Conservation (phyloP, 163 green algal species). For the Scenedesmus sp. region DNA sequence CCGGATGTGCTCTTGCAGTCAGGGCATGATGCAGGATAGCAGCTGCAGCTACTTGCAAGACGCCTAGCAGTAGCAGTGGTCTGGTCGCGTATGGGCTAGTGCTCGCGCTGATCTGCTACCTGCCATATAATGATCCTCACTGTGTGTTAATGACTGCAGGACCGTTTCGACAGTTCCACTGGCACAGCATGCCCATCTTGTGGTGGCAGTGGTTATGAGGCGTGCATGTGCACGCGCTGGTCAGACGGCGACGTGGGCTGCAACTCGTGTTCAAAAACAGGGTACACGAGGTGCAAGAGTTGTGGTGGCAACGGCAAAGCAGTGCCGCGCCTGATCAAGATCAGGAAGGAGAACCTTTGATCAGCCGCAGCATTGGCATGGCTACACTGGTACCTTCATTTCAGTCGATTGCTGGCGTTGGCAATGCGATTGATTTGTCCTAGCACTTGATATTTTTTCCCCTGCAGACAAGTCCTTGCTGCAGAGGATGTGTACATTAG, state of each 20-base stretch:
- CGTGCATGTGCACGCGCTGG: slow-evolving; percentile 73
- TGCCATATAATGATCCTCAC: too few species aligned
- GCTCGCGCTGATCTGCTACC: too few species aligned
- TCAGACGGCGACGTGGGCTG: slow-evolving; percentile 73
- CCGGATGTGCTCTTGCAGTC: too few species aligned
- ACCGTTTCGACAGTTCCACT: background rate
- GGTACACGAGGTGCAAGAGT: slow-evolving; percentile 67
- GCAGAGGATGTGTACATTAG: background rate
- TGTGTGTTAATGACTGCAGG: background rate
- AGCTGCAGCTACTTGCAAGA: too few species aligned
- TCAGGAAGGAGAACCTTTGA: slow-evolving; percentile 4
- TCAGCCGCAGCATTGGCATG: background rate
- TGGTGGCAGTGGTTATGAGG: slow-evolving; percentile 61
- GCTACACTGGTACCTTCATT: background rate
- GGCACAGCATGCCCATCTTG: slow-evolving; percentile 62
- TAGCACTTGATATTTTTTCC: background rate
- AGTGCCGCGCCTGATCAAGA: slow-evolving; percentile 45
- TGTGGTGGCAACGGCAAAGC: slow-evolving; percentile 71
- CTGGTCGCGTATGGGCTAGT: too few species aligned
- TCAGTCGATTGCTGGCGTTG: background rate
- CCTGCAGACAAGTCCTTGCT: background rate
- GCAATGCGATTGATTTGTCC: background rate
- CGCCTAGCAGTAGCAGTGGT: too few species aligned
- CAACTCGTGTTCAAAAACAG: slow-evolving; percentile 62
- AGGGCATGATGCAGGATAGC: too few species aligned